These are phyloP conservation scores for Wallemia ichthyophaga DNA, from an alignment of 1,284 basidiomycete species.

Conservation along the genomic window DNA sequence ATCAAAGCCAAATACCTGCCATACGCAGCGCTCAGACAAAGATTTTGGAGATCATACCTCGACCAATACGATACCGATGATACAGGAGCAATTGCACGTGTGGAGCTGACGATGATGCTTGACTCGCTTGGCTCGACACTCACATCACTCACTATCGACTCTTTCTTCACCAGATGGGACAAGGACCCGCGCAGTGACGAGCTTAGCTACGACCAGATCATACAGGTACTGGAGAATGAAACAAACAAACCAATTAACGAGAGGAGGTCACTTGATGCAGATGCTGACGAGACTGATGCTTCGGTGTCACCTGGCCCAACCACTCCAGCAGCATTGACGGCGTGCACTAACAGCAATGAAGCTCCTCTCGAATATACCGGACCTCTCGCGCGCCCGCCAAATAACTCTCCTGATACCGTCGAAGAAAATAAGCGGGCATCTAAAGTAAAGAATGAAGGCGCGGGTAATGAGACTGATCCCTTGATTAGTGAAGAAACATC, in stretches of 20 bases:
- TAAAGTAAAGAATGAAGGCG: background rate
- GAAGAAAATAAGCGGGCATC: background rate
- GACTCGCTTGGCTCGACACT: slow-evolving; percentile 87
- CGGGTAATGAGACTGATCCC: background rate
- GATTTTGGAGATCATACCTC: slow-evolving; percentile 73
- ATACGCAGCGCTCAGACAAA: slow-evolving; percentile 62
- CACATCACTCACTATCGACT: slow-evolving; percentile 40
- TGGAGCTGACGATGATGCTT: slow-evolving; percentile 85
- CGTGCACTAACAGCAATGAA: background rate
- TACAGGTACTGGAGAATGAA: slow-evolving; percentile 41
- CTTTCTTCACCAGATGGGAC: slow-evolving; percentile 41
- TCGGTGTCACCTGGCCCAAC: slow-evolving; percentile 1
- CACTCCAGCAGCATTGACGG: background rate
- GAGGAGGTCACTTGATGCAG: slow-evolving; percentile 21
- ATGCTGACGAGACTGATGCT: slow-evolving; percentile 2
- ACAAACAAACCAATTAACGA: slow-evolving; percentile 37
- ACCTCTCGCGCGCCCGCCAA: background rate
- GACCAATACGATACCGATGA: slow-evolving; percentile 77
- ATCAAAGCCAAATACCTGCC: slow-evolving; percentile 73
- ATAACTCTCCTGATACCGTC: background rate
- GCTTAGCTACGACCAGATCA: slow-evolving; percentile 44
- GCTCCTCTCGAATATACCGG: background rate
- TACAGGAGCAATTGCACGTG: slow-evolving; percentile 37
- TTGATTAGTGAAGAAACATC: background rate
- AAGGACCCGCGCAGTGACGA: slow-evolving; percentile 37